Base-by-base conservation (phyloP, 129 eudicot genomes). In the Tagetes patula region DNA sequence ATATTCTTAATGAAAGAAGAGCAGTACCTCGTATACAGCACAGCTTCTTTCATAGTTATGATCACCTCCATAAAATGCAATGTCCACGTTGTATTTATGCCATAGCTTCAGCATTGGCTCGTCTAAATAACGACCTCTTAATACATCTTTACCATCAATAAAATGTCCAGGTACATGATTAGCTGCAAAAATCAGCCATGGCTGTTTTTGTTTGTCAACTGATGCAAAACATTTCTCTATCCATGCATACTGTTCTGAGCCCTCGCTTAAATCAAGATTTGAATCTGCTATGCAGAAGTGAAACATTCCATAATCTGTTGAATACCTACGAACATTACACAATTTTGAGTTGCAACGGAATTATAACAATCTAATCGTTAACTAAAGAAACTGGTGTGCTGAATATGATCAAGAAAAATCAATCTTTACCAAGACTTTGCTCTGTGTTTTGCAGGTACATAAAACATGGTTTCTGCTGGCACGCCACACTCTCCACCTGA, bases 401-500 rank as follows among this genome's bases (percentile, higher is more conserved):
- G 27, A 20, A 20, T 20, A 39, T 39, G 3, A 39, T 39, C 42
- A 39, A 2, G 3, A 39, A 39, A 4, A 39, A 39, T 39, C 42
- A 39, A 39, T 39, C 42, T 39, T 39, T 85, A 90, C 96, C 96
- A 87, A 64, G 78, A 83, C 45, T 90, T 85, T 55, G 85, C 96
- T 80, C 96, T 79, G 65, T 90, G 87, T 41, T 81, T 82, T 2
- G 94, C 91, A 54, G 94, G 96, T 61, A 87, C 84, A 41, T 81
- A 90, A 67, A 75, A 90, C 90, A 85, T 85, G 69, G 83, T 90
- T 82, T 90, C 79, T n/a, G 96, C 96, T 11, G 75, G 82, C 59
- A 90, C 94, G 43, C 94, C 94, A 79, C 94, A 90, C 77, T 87
- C 94, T 6, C 94, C 94, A 20, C 96, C 96, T 54, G 96, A 87